A percentile compares a stretch with the other conserved stretches of the same genome.
Evolutionary conservation across 2,329 filamentous ascomycete species (phyloP).

Genomic region (Byssothecium circinans): DNA sequence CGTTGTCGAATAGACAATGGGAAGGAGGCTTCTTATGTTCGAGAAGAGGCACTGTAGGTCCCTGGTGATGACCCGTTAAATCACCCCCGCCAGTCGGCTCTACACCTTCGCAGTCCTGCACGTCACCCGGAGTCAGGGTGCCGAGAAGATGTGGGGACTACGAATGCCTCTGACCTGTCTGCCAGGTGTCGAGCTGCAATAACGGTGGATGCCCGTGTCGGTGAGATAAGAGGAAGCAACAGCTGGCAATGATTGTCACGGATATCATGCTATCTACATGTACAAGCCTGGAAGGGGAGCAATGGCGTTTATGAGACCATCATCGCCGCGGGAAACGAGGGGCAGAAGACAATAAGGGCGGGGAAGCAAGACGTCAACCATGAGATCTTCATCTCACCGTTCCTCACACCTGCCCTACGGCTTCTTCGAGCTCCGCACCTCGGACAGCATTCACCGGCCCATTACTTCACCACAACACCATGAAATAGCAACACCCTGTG

Average conservation of each 20-base stretch:
- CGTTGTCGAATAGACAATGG: constrained; percentile 2
- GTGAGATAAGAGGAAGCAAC: constrained; percentile 20
- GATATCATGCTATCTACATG: constrained; percentile 17
- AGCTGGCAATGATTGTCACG: constrained; percentile 27
- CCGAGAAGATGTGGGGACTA: constrained; percentile 25
- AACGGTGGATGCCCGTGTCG: constrained; percentile 10
- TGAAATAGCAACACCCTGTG: not conserved
- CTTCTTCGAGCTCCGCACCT: constrained; percentile 10
- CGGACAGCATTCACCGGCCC: constrained; percentile 8
- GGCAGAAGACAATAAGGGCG: constrained; percentile 19
- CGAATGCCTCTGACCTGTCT: constrained; percentile 25
- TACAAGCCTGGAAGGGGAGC: constrained; percentile 17
- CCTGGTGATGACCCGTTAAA: constrained; percentile 9
- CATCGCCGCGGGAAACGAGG: constrained; percentile 4
- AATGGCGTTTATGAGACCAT: constrained; percentile 14
- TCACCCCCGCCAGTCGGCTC: constrained; percentile 24
- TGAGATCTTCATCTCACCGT: constrained; percentile 22
- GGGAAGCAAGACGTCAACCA: constrained; percentile 38
- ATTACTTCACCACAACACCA: not conserved
- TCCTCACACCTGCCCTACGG: constrained; percentile 10
- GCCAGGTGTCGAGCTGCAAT: constrained; percentile 13
- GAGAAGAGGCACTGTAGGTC: not conserved
- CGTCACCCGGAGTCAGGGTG: constrained; percentile 22
- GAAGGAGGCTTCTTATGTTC: not conserved
- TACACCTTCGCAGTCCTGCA: constrained; percentile 14